Evolutionary conservation across 352 stramenopile genomes (phyloP), one percentile per base, ranked within the genome.

Genomic region (Phytopythium mirpurense): DNA sequence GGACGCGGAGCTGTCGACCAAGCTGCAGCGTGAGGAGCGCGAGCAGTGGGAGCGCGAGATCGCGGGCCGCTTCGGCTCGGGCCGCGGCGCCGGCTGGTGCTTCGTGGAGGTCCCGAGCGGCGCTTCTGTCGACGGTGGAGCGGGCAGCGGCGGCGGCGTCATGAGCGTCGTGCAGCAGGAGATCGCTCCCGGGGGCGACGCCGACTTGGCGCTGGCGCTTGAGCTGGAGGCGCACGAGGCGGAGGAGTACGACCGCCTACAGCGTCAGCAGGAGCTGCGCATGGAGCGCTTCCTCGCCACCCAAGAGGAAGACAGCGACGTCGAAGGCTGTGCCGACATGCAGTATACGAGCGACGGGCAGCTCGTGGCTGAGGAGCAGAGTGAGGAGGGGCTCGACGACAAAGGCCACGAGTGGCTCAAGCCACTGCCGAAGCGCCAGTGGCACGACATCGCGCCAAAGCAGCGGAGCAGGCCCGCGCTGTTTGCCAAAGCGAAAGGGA

Each of bases 131-230:
- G n/a, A n/a, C 29, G 9, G 29, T 5, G 5, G 29, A 9, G 29
- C 29, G 29, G 29, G 5, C 29, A 32, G 29, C 0, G 72, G 67
- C 51, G 56, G 54, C 56, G 78, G 78, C 56, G 75, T 81, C 59
- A 88, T 88, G 78, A 87, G 75, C 52, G 75, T 86, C 56, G 67
- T 87, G 15, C 73, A 88, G 49, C 78, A 88, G 60, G 73, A 88
- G 51, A 71, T 88, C 15, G 6, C 41, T 6, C 23, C 24, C 24
- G 23, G 41, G 5, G 2, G 21, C 24, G 41, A 47, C 15, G 23
- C 23, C 12, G 41, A 47, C 41, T 47, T n/a, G 19, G 41, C 24
- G 23, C 15, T 47, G 21, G 41, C 41, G 41, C 41, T 47, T 14
- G 41, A 47, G 41, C 41, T 47, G 23, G 41, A 47, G 41, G 41